A percentile compares a stretch with the other conserved stretches of the same genome.
Conservation (phyloP, 2,329 filamentous ascomycete species). For the Trichoderma atroviride region DNA sequence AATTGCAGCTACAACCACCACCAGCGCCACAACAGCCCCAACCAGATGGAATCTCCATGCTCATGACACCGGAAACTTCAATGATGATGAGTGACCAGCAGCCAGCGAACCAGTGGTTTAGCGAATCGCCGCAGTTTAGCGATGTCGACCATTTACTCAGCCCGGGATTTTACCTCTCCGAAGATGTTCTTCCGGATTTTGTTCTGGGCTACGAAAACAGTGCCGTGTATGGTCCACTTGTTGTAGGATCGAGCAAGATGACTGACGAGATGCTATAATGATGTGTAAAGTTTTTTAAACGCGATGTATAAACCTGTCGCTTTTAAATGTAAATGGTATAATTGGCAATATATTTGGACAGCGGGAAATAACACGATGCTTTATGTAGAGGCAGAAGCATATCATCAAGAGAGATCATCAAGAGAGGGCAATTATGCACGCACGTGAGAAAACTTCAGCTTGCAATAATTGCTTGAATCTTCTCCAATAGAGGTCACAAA, state of each 20-base stretch:
- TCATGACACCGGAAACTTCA: background rate
- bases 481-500: too few species aligned
- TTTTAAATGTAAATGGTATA: background rate
- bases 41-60: background rate
- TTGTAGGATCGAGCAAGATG: background rate
- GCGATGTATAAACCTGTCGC: background rate
- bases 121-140: background rate
- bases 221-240: background rate
- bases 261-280: background rate
- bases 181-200: background rate
- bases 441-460: too few species aligned
- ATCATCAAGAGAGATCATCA: conserved; percentile 39
- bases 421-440: too few species aligned
- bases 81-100: background rate
- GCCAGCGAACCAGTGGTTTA: background rate
- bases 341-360: background rate
- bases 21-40: background rate
- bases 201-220: background rate
- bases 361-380: background rate
- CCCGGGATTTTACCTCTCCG: background rate
- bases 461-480: too few species aligned
- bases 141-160: conserved; percentile 9
- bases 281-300: background rate
- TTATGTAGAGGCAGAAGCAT: conserved; percentile 26
- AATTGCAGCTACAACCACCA: background rate